Evolutionary conservation across 1,284 basidiomycete species (phyloP).

Genomic region (Cutaneotrichosporon daszewskae): DNA sequence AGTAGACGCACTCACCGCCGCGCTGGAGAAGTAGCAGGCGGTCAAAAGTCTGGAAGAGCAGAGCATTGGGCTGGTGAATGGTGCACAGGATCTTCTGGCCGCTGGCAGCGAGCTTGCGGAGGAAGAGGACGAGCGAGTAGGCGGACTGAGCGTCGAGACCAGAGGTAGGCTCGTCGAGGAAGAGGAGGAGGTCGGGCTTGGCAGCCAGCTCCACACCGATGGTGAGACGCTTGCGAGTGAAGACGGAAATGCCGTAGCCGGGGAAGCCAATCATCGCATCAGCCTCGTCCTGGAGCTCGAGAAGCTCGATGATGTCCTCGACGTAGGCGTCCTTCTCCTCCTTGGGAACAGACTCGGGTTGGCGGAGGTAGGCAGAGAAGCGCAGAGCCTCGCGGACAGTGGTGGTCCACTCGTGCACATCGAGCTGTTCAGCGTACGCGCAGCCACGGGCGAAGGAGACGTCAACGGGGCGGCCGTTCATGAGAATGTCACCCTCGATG

Average conservation of each 20-base stretch:
- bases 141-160: conserved; percentile 58
- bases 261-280: conserved; percentile 50
- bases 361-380: conserved; percentile 57
- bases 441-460: conserved; percentile 51
- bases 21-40: conserved; percentile 52
- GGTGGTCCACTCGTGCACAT: conserved; percentile 78
- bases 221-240: conserved; percentile 56
- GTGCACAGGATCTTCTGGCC: conserved; percentile 57
- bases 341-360: conserved; percentile 51
- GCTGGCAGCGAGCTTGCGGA: conserved; percentile 56
- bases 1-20: conserved; percentile 48
- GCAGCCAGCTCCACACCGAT: conserved; percentile 59
- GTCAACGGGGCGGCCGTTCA: conserved; percentile 53
- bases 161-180: conserved; percentile 55
- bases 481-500: conserved; percentile 50
- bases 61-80: conserved; percentile 50
- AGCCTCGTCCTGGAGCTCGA: conserved; percentile 52
- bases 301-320: conserved; percentile 53
- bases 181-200: conserved; percentile 55
- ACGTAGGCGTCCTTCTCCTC: conserved; percentile 54
- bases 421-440: conserved; percentile 56
- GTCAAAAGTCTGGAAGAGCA: conserved; percentile 56
- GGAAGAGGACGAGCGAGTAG: conserved; percentile 53
- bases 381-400: conserved; percentile 57
- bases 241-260: conserved; percentile 53